Base-by-base conservation (phyloP, 2,329 filamentous ascomycete genomes). In the Lecanicillium sp. region DNA sequence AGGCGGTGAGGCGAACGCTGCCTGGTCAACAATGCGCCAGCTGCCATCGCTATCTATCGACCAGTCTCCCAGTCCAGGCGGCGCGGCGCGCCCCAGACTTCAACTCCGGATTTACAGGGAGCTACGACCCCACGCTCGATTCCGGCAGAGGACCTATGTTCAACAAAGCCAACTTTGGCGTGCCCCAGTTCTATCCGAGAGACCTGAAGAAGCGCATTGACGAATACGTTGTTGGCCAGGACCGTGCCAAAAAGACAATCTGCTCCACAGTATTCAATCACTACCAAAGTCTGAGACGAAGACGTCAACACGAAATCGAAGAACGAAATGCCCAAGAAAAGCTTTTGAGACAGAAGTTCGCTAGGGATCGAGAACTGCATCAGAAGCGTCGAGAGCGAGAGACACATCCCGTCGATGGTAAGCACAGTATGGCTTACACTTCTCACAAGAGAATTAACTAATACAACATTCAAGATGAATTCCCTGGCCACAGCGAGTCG, bases 221-320 rank as follows among this genome's bases (percentile, higher is more conserved):
- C 58, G 85, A 92, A 56, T 98, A 94, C 58, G 90, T 98, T 2
- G 90, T 98, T 4, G 92, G 90, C 29, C 92, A 98, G 61, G 87
- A 96, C 49, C 79, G 87, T 43, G 88, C 92, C 13, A 92, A 98
- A 71, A 94, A 94, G 61, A 86, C 89, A 12, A 79, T 97, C 46
- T 92, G 87, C 47, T 83, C 90, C 4, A 88, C 90, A 6, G 85
- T 98, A 19, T 96, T 94, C 66, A 96, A 97, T 56, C 92, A 98
- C 58, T 96, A 97, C 57, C 87, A 96, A 61, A 79, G 86, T 33
- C 76, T 95, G 43, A 81, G 89, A 17, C 75, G 87, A 52, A 72
- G 87, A 35, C 78, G 82, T 43, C 78, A 92, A 48, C 79, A 89
- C 39, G 88, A 95, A 52, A 78, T 86, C 18, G 66, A 73, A 42